These are phyloP conservation scores for Polyplosphaeria fusca DNA, from an alignment of 495 filamentous ascomycete species.

Conservation along the genomic window DNA sequence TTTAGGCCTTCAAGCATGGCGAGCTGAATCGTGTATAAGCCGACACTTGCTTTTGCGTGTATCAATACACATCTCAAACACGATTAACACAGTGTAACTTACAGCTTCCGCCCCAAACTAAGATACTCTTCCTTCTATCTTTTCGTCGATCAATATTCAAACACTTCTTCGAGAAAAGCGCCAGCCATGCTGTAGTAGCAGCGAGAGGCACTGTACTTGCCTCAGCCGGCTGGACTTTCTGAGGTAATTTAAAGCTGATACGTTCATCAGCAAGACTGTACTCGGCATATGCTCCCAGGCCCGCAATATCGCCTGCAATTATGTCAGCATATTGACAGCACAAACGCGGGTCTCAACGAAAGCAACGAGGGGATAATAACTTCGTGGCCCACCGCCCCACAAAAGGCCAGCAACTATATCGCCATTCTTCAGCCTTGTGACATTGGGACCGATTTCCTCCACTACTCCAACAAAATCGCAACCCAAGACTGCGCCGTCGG, in stretches of 20 bases:
- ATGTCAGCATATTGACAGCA: not conserved
- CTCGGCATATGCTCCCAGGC: slow-evolving; percentile 32
- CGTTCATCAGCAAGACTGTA: slow-evolving; percentile 36
- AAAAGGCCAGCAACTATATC: slow-evolving; percentile 35
- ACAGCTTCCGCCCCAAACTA: slow-evolving; percentile 41
- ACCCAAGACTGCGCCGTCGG: slow-evolving; percentile 30
- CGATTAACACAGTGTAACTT: not conserved
- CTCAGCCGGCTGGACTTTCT: slow-evolving; percentile 22
- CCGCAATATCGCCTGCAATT: slow-evolving; percentile 12
- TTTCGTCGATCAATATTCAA: slow-evolving; percentile 29
- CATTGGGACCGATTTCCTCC: slow-evolving; percentile 3
- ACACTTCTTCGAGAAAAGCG: slow-evolving; percentile 35
- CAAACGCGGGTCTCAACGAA: not conserved
- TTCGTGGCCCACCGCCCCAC: slow-evolving; percentile 28
- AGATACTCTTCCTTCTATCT: slow-evolving; percentile 10
- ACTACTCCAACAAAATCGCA: slow-evolving; percentile 15
- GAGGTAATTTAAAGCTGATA: slow-evolving; percentile 35
- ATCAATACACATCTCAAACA: not conserved
- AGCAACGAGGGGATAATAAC: not conserved
- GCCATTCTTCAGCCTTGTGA: not conserved
- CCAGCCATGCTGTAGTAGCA: slow-evolving; percentile 37
- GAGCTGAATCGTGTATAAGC: slow-evolving; percentile 40
- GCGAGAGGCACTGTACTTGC: slow-evolving; percentile 40
- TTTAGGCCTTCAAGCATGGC: slow-evolving; percentile 31
- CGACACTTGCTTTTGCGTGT: slow-evolving; percentile 35